Base-by-base conservation (phyloP, 2,329 filamentous ascomycete species). In the Fusarium hainanense region DNA sequence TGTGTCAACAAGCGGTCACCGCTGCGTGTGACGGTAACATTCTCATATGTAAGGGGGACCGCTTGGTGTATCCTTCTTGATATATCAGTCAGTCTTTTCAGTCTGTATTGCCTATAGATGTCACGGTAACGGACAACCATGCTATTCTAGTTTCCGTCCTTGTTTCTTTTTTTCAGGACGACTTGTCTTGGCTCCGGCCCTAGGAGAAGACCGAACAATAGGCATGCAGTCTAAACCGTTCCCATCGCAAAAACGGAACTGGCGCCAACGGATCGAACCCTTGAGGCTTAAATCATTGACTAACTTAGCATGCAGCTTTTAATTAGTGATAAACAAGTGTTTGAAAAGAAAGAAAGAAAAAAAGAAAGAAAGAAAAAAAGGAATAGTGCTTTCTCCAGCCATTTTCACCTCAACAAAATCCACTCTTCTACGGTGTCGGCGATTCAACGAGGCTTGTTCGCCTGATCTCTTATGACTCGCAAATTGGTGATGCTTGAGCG, bases 381-480 rank as follows among this genome's bases (percentile, higher is more conserved):
- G 20, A 13, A 50, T 21, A 43, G 27, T 40, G 18, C 34, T 4
- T 16, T 12, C 23, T 37, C 21, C 32, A 18, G 25, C 21, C 34
- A 34, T 34, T 34, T 18, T 37, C 23, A 30, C 25, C 30, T 46
- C 30, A 42, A 27, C 21, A 58, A 44, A 52, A 27, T 16, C 40
- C 23, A 42, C 34, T 41, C 18, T 41, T n/a, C 13, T 51, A 51
- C 13, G 12, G 18, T 42, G 23, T 37, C 25, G 20, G 21, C 47
- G 60, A 65, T 30, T 65, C 61, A 65, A 42, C 8, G 12, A 37
- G 23, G 41, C 41, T 28, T 32, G 16, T 40, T 65, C 43, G 34
- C 42, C 23, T 34, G 42, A 28, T 23, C 21, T 34, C 12, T 37
- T 27, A 66, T 60, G 61, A 60, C 63, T 66, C 42, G 61, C 28